A percentile compares a stretch with the other conserved stretches of the same genome.
phyloP scores from a whole-genome alignment of 2,329 filamentous ascomycete genomes.

The Aspergillus pseudotamarii region DNA sequence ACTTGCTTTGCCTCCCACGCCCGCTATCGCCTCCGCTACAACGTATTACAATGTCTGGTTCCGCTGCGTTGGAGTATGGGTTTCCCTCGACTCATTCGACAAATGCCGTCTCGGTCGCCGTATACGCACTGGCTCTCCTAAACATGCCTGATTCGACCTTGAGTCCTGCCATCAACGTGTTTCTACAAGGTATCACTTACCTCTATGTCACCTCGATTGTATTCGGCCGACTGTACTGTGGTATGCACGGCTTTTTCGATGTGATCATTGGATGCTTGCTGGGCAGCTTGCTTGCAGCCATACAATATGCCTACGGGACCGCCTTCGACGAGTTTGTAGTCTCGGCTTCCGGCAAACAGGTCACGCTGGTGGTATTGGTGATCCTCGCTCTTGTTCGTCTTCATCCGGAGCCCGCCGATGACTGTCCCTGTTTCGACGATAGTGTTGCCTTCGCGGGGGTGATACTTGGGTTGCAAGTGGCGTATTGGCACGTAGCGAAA shows the following conservation, averaged over 20 bases:
- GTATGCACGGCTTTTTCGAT: constrained; percentile 97
- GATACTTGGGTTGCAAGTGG: constrained; percentile 79
- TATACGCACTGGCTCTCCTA: constrained; percentile 77
- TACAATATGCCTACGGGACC: constrained; percentile 59
- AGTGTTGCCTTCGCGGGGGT: constrained; percentile 92
- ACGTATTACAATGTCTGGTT: constrained; percentile 96
- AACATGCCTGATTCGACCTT: constrained; percentile 66
- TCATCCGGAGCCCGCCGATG: constrained; percentile 93
- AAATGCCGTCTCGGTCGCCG: constrained; percentile 90
- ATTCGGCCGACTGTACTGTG: constrained; percentile 89
- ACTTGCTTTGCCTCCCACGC: constrained; percentile 87
- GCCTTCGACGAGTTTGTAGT: constrained; percentile 72
- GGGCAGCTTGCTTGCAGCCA: constrained; percentile 65
- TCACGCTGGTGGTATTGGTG: constrained; percentile 64
- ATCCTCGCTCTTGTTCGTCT: constrained; percentile 80
- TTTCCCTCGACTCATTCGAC: constrained; percentile 97
- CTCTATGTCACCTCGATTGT: constrained; percentile 89
- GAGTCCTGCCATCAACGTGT: constrained; percentile 59
- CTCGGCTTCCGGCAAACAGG: constrained; percentile 64
- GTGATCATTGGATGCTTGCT: constrained; percentile 78
- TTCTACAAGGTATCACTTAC: constrained; percentile 71
- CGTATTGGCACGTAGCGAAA: constrained; percentile 77
- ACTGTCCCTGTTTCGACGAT: constrained; percentile 96
- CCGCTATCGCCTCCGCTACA: constrained; percentile 89
- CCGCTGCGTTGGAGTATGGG: constrained; percentile 91